These are phyloP conservation scores for Fusarium sp. DNA, from an alignment of 2,329 filamentous ascomycete genomes.

Conservation along the genomic window DNA sequence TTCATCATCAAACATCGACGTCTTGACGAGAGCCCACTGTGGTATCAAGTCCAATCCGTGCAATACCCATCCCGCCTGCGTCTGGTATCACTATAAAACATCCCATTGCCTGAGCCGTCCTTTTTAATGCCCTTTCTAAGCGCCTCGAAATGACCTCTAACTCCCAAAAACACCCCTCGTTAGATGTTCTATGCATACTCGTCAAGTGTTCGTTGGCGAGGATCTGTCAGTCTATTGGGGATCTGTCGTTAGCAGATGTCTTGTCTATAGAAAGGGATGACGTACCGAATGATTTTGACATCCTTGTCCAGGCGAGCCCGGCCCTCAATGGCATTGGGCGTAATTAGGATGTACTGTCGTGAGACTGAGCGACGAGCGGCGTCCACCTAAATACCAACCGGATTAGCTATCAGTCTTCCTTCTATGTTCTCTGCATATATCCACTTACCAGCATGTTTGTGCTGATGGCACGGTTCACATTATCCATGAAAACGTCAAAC, in stretches of 20 bases:
- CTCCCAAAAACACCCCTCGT: conserved; percentile 19
- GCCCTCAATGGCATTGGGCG: conserved; percentile 81
- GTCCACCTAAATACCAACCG: conserved; percentile 64
- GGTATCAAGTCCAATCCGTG: conserved; percentile 22
- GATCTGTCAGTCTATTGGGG: conserved; percentile 61
- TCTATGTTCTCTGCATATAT: not conserved
- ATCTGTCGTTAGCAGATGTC: conserved; percentile 37
- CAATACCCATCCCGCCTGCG: conserved; percentile 11
- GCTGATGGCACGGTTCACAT: conserved; percentile 89
- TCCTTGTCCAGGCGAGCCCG: conserved; percentile 67
- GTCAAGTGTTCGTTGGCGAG: conserved; percentile 61
- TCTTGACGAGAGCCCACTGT: conserved; percentile 19
- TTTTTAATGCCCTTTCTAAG: conserved; percentile 18
- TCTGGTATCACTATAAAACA: conserved; percentile 29
- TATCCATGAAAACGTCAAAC: conserved; percentile 99
- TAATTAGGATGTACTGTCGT: conserved; percentile 94
- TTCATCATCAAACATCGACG: conserved; percentile 26
- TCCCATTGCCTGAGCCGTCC: not conserved
- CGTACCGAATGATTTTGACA: conserved; percentile 78
- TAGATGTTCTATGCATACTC: conserved; percentile 1
- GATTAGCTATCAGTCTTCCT: conserved; percentile 1
- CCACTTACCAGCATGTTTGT: conserved; percentile 86
- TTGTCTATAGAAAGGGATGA: not conserved
- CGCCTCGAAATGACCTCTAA: conserved; percentile 20
- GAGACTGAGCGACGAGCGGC: conserved; percentile 87